phyloP scores from a whole-genome alignment of 768 basidiomycete species.

The Trametes elegans region DNA sequence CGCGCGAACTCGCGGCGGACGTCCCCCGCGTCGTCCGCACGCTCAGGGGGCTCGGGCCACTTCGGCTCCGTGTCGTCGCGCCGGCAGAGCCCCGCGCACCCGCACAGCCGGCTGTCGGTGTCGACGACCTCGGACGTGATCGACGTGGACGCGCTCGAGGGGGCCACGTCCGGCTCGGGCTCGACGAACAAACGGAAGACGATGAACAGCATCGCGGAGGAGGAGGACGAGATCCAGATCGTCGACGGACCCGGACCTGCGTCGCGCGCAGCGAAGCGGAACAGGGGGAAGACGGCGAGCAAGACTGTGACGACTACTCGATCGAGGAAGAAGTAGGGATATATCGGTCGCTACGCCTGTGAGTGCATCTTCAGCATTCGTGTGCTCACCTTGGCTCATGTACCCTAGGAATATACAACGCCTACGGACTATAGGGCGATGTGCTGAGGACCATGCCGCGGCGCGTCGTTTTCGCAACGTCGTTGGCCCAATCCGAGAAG shows the following conservation, averaged over 20 bases:
- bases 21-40: constrained; percentile 52
- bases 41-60: constrained; percentile 28
- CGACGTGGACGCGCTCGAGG: constrained; percentile 43
- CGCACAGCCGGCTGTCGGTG: constrained; percentile 31
- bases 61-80: constrained; percentile 26
- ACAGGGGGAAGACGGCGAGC: constrained; percentile 21
- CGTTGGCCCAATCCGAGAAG: no score
- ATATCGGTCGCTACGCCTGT: no score
- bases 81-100: constrained; percentile 49
- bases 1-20: constrained; percentile 39
- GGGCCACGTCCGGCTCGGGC: constrained; percentile 31
- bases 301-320: constrained; percentile 26
- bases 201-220: constrained; percentile 27
- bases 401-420: no score
- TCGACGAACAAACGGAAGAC: constrained; percentile 51
- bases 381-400: no score
- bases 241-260: constrained; percentile 23
- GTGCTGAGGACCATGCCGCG: no score
- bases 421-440: no score
- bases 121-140: constrained; percentile 33
- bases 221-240: constrained; percentile 31
- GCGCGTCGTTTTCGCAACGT: no score
- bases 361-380: no score
- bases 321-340: constrained; percentile 27
- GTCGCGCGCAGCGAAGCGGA: constrained; percentile 24